Evolutionary conservation across 768 basidiomycete genomes (phyloP).

Genomic region (Roridomyces roridus): DNA sequence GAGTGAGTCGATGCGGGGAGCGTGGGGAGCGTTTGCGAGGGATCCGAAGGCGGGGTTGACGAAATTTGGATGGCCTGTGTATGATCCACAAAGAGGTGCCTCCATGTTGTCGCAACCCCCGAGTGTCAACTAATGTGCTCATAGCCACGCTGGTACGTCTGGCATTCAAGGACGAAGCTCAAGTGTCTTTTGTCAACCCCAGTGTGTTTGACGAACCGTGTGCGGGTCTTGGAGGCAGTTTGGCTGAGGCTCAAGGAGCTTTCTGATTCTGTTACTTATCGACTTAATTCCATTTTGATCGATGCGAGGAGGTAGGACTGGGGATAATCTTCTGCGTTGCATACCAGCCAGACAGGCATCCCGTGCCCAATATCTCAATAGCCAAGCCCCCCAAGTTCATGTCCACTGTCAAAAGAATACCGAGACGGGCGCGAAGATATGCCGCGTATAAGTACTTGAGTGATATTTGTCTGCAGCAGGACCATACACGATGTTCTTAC

Average conservation of each 20-base stretch:
- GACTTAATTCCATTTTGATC: too few species aligned
- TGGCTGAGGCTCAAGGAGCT: conserved; percentile 12
- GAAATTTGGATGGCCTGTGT: conserved; percentile 9
- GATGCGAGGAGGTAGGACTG: too few species aligned
- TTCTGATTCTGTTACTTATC: too few species aligned
- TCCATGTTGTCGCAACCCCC: neutral
- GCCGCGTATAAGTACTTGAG: too few species aligned
- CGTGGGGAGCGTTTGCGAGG: conserved; percentile 15
- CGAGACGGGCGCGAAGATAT: too few species aligned
- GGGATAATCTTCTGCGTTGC: too few species aligned
- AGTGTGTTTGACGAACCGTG: conserved; percentile 12
- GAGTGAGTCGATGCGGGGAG: neutral
- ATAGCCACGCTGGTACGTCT: conserved; percentile 12
- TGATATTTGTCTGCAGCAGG: too few species aligned
- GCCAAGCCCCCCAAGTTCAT: too few species aligned
- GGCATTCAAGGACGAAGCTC: conserved; percentile 2
- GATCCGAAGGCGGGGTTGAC: conserved; percentile 6
- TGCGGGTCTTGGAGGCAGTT: conserved; percentile 7
- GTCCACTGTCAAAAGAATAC: too few species aligned
- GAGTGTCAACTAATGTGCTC: neutral
- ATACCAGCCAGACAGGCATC: too few species aligned
- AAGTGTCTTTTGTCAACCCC: conserved; percentile 7
- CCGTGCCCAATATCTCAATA: too few species aligned
- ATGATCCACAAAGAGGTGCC: conserved; percentile 1
- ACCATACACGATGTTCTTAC: too few species aligned